Percentiles rank a stretch among this genome's conserved stretches.
These are phyloP conservation scores for Ceraceosorus bombacis DNA, from an alignment of 1,284 basidiomycete genomes.

Conservation along the genomic window DNA sequence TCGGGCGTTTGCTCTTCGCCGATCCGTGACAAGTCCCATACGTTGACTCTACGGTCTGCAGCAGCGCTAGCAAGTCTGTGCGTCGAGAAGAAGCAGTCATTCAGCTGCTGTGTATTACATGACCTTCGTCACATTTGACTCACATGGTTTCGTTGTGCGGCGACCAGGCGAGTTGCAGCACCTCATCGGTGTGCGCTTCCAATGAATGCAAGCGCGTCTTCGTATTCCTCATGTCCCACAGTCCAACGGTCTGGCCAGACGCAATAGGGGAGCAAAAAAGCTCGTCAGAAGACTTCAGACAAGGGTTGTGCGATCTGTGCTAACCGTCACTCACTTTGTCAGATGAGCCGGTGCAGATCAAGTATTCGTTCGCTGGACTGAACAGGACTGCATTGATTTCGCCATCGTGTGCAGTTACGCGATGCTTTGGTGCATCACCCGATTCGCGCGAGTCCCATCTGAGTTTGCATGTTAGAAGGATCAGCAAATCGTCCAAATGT, in stretches of 20 bases:
- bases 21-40: slow-evolving; percentile 91
- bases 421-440: slow-evolving; percentile 58
- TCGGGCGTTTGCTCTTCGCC: slow-evolving; percentile 95
- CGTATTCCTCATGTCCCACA: slow-evolving; percentile 81
- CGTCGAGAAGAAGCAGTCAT: neutral
- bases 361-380: slow-evolving; percentile 70
- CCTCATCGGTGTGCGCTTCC: slow-evolving; percentile 87
- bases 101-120: neutral
- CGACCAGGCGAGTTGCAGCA: slow-evolving; percentile 88
- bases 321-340: slow-evolving; percentile 64
- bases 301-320: neutral
- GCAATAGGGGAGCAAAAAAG: neutral
- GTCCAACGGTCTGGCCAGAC: slow-evolving; percentile 64
- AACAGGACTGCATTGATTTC: slow-evolving; percentile 89
- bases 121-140: neutral
- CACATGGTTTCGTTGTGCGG: slow-evolving; percentile 61
- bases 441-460: slow-evolving; percentile 85
- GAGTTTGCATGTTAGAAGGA: slow-evolving; percentile 10
- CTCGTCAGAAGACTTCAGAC: no score
- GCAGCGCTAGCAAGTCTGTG: slow-evolving; percentile 55
- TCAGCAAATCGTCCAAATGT: slow-evolving; percentile 2
- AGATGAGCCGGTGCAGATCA: slow-evolving; percentile 85
- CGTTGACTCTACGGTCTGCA: slow-evolving; percentile 81
- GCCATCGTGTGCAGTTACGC: slow-evolving; percentile 76
- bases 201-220: slow-evolving; percentile 74